Conservation (phyloP, 306 rosid genomes). For the Lablab purpureus region DNA sequence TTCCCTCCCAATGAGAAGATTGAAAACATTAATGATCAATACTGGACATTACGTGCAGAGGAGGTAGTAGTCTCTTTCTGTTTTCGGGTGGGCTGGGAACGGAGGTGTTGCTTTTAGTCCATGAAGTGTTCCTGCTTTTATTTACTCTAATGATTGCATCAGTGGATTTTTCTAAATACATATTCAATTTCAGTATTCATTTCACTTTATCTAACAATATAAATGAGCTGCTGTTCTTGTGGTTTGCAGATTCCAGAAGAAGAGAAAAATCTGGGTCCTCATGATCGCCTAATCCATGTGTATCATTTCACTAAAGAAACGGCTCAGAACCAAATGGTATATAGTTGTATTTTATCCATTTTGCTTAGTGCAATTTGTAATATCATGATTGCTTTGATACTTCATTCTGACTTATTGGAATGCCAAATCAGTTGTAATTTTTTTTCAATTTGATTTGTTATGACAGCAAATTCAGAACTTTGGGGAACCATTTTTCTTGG, state of each 20-base stretch:
- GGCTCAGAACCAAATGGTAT: conserved; percentile 81
- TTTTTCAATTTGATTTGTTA: conserved; percentile 34
- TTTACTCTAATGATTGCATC: conserved; percentile 26
- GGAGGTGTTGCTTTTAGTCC: not conserved
- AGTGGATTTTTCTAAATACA: not conserved
- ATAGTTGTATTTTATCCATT: conserved; percentile 29
- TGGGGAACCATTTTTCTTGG: conserved; percentile 94
- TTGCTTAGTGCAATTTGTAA: conserved; percentile 12
- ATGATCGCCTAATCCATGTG: conserved; percentile 83
- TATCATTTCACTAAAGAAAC: conserved; percentile 91
- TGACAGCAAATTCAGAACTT: conserved; percentile 87
- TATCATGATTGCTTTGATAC: conserved; percentile 27
- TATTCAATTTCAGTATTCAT: not conserved
- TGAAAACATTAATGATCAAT: conserved; percentile 87
- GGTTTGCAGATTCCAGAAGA: conserved; percentile 78
- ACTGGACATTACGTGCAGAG: conserved; percentile 95
- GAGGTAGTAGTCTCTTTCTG: conserved; percentile 65
- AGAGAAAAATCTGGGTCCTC: conserved; percentile 80
- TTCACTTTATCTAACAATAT: conserved; percentile 29
- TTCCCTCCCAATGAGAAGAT: conserved; percentile 87
- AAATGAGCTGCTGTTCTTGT: not conserved
- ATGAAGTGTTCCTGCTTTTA: conserved; percentile 36
- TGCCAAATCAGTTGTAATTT: not conserved
- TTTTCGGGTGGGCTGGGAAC: conserved; percentile 7
- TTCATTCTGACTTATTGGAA: not conserved